phyloP scores from a whole-genome alignment of 2,329 filamentous ascomycete species.

The Graphiopsis chlorocephala region DNA sequence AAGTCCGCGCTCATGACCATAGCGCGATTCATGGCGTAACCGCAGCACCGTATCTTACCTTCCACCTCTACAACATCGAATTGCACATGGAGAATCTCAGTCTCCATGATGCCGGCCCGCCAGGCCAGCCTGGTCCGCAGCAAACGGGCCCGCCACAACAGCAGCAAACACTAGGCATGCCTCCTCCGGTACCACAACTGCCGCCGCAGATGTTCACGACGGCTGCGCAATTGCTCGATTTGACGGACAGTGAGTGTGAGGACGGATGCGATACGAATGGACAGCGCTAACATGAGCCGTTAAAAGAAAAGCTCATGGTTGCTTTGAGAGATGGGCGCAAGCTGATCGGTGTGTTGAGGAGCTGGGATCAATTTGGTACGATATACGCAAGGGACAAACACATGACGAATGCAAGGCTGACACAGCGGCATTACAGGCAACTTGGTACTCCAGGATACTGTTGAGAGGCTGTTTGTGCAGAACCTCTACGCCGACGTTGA shows the following conservation, averaged over 20 bases:
- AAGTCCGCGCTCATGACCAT: conserved; percentile 4
- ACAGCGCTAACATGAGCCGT: conserved; percentile 1
- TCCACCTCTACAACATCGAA: conserved; percentile 2
- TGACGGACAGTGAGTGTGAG: conserved; percentile 79
- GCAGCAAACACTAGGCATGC: conserved; percentile 19
- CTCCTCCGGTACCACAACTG: conserved; percentile 58
- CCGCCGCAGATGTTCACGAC: conserved; percentile 98
- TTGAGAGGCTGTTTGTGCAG: conserved; percentile 79
- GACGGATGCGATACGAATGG: conserved; percentile 32
- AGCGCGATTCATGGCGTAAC: conserved; percentile 15
- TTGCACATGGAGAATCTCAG: conserved; percentile 34
- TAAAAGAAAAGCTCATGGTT: conserved; percentile 86
- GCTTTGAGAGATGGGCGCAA: conserved; percentile 91
- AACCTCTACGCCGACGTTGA: conserved; percentile 78
- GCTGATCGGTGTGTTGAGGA: conserved; percentile 84
- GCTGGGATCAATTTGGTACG: conserved; percentile 96
- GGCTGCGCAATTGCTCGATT: conserved; percentile 87
- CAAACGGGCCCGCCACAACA: background rate
- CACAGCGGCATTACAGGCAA: conserved; percentile 62
- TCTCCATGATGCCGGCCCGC: conserved; percentile 33
- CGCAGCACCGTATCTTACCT: background rate
- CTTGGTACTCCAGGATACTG: conserved; percentile 87
- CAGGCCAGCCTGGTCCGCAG: conserved; percentile 19
- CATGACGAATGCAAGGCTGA: conserved; percentile 12
- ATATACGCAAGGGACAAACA: background rate